Evolutionary conservation across 1,284 basidiomycete genomes (phyloP), one percentile per base, ranked within the genome.

Genomic region (Marasmius sp.): DNA sequence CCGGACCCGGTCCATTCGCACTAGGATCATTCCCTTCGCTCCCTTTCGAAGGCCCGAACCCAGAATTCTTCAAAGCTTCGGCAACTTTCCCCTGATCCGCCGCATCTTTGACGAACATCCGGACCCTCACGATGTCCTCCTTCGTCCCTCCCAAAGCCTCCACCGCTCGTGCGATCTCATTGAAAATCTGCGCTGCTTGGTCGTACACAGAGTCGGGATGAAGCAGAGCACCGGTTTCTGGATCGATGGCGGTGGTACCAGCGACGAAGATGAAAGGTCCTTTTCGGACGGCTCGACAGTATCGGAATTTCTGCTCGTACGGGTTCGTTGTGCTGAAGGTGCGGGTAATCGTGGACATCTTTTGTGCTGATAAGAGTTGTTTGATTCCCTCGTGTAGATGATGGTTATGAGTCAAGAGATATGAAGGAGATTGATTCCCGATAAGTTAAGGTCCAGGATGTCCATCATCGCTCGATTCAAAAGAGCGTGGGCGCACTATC

Each of bases 251-350:
- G 3, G 81, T 83, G 20, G 82, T 83, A 1, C 82, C 81, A 14
- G 81, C 82, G 39, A 83, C 77, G 66, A 79, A 80, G 66, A 83
- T 78, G 72, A 78, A 79, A 7, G 79, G 78, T 0, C 82, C 82
- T 57, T 78, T 76, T 16, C 80, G 78, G 38, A 82, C 72, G 12
- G 80, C 81, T 61, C 81, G 73, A 37, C 80, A 81, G 68, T 82
- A 83, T 0, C 81, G 81, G 62, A 82, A 83, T 60, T 74, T 65
- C 27, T 68, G 66, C 65, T 84, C 81, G 67, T 81, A 84, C 3
- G 81, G 81, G 67, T 83, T 84, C 8, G 67, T 52, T 7, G 78
- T 81, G 60, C 61, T 67, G 68, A 76, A 71, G 48, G 50, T 57
- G 1, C 45, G 55, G 1, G 50, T 51, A 6, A 20, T 16, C 8